Conservation (phyloP, 2,329 filamentous ascomycete genomes). For the Trichocomaceae sp. region DNA sequence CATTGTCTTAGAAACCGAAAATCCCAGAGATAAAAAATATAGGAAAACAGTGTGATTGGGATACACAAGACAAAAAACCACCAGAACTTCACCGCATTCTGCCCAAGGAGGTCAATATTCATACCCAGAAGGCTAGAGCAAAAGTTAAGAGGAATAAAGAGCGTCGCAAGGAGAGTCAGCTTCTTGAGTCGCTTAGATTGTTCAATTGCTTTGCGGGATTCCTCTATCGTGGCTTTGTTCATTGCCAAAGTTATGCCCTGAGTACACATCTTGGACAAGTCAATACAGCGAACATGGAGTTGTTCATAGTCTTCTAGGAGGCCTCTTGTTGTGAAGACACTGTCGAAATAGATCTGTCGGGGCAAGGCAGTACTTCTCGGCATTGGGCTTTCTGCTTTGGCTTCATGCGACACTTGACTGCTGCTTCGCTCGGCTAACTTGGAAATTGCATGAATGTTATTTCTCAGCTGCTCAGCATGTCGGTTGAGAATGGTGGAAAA, state of each 20-base stretch:
- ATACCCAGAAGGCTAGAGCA: neutral
- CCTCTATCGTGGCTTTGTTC: slow-evolving; percentile 12
- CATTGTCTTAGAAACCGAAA: neutral
- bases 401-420: neutral
- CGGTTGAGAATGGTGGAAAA: neutral
- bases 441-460: neutral
- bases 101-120: neutral
- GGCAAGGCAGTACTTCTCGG: neutral
- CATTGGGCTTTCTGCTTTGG: neutral
- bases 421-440: neutral
- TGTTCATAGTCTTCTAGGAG: neutral
- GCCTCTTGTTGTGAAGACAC: neutral
- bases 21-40: neutral
- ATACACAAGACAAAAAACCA: neutral
- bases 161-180: neutral
- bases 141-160: neutral
- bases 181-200: neutral
- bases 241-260: neutral
- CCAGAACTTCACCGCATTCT: neutral
- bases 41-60: slow-evolving; percentile 12
- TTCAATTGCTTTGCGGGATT: slow-evolving; percentile 3
- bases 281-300: neutral
- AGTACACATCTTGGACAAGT: neutral
- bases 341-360: neutral
- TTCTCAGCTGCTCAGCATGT: neutral